Percentiles rank a stretch among this genome's conserved stretches.
These are phyloP conservation scores for Cyclotella choctawhatcheeana DNA, from an alignment of 108 stramenopile species.

Conservation along the genomic window DNA sequence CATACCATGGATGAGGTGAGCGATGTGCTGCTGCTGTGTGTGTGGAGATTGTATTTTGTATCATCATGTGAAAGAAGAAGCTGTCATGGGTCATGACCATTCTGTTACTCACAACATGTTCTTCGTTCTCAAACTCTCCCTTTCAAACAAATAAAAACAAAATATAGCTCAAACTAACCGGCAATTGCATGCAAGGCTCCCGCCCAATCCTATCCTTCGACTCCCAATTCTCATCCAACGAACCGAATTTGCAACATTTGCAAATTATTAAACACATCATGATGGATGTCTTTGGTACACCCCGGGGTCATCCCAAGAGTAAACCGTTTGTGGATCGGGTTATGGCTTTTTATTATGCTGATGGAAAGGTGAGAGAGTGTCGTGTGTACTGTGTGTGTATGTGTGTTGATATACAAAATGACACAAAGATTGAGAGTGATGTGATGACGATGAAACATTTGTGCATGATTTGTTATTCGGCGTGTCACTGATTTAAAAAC, in stretches of 20 bases:
- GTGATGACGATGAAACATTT: too few species aligned
- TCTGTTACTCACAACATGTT: too few species aligned
- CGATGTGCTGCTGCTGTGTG: neutral
- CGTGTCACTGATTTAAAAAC: slow-evolving; percentile 80
- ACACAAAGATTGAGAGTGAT: neutral
- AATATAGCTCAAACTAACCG: slow-evolving; percentile 83
- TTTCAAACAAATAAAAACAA: too few species aligned
- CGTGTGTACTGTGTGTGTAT: neutral
- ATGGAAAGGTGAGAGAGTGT: slow-evolving; percentile 94
- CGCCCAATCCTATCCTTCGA: slow-evolving; percentile 97
- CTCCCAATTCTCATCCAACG: slow-evolving; percentile 59
- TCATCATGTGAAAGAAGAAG: too few species aligned
- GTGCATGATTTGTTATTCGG: too few species aligned
- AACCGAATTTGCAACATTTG: slow-evolving; percentile 54
- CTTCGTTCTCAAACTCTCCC: too few species aligned
- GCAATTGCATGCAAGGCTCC: slow-evolving; percentile 96
- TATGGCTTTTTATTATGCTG: slow-evolving; percentile 95
- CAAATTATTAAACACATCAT: slow-evolving; percentile 93
- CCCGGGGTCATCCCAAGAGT: slow-evolving; percentile 97
- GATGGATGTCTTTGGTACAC: slow-evolving; percentile 95
- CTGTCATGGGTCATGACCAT: too few species aligned
- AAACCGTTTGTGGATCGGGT: slow-evolving; percentile 99
- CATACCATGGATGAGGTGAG: slow-evolving; percentile 98
- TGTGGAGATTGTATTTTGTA: neutral
- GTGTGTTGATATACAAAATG: too few species aligned